Base-by-base conservation (phyloP, 1,284 basidiomycete genomes). In the Boletus sp. region DNA sequence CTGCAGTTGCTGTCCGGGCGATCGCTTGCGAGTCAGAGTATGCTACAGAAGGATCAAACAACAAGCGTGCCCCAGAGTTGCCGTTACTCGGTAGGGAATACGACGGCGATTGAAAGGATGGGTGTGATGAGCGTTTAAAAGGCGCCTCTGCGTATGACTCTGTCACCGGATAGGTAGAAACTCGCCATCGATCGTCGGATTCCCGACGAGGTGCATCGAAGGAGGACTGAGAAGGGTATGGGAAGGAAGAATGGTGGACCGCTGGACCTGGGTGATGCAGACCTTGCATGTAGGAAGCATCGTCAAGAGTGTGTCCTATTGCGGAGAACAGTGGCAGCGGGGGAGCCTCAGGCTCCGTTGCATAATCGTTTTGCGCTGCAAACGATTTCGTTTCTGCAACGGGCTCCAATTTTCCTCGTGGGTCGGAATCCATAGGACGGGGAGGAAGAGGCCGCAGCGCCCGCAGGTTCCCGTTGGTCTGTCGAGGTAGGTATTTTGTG, bases 41-140 rank as follows among this genome's bases (percentile, higher is more conserved):
- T 10, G 84, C 83, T 55, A 81, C 67, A 21, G 78, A 79, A 35
- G 82, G 80, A 68, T 86, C 63, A 21, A 74, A 74, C n/a, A 53
- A 27, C 52, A 77, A 10, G 38, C 57, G 71, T 38, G 52, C 48
- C 33, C 49, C 59, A 14, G 33, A 16, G 19, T 46, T 48, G 37
- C 51, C 54, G 25, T 49, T 23, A 30, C 52, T 51, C 48, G 58
- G 43, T 2, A 23, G 23, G 1, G 38, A 21, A 46, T 55, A 52
- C 5, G 58, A 23, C 4, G 52, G n/a, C 8, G 61, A 59, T 53
- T 52, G 62, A 8, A 51, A 25, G 43, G 56, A 4, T 4, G 19
- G 21, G 10, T 62, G 55, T 13, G 66, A 61, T 8, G 56, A 25
- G 30, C 49, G 63, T 49, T 35, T 58, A 33, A 51, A 57, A 21